phyloP scores from a whole-genome alignment of 1,284 basidiomycete genomes.

The Waitea zeae region DNA sequence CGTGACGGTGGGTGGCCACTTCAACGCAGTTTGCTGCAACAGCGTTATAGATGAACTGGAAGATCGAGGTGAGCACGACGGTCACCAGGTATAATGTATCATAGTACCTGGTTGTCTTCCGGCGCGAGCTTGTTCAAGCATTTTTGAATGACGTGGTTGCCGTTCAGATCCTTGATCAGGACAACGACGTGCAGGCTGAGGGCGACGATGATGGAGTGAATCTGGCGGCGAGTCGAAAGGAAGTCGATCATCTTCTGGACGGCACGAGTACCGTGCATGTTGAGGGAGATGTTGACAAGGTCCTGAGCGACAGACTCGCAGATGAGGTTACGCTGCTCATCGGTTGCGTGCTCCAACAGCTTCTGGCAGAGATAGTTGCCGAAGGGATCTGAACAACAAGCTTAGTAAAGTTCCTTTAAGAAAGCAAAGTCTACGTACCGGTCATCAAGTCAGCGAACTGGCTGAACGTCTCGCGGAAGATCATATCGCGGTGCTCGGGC shows the following conservation, averaged over 20 bases:
- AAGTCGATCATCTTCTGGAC: constrained; percentile 99
- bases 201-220: constrained; percentile 93
- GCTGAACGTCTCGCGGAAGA: constrained; percentile 95
- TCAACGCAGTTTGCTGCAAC: constrained; percentile 98
- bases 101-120: constrained; percentile 87
- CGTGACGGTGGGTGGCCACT: constrained; percentile 97
- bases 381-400: constrained; percentile 69
- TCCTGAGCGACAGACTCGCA: constrained; percentile 97
- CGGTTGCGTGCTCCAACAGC: constrained; percentile 91
- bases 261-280: constrained; percentile 99
- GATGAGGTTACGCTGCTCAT: constrained; percentile 94
- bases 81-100: not conserved
- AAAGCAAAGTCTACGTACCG: no score
- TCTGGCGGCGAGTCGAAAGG: constrained; percentile 90
- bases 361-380: constrained; percentile 99
- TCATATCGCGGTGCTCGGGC: constrained; percentile 94
- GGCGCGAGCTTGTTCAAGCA: constrained; percentile 95
- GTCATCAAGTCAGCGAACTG: constrained; percentile 99
- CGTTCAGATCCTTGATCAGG: constrained; percentile 98
- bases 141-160: constrained; percentile 99
- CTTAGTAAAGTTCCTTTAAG: no score
- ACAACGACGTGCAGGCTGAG: constrained; percentile 96
- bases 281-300: constrained; percentile 93
- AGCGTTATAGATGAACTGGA: constrained; percentile 99
- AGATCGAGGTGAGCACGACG: no score